Percentiles rank a stretch among this genome's conserved stretches.
Evolutionary conservation across 345 rosid genomes (phyloP).

Genomic region (Murraya koenigii): DNA sequence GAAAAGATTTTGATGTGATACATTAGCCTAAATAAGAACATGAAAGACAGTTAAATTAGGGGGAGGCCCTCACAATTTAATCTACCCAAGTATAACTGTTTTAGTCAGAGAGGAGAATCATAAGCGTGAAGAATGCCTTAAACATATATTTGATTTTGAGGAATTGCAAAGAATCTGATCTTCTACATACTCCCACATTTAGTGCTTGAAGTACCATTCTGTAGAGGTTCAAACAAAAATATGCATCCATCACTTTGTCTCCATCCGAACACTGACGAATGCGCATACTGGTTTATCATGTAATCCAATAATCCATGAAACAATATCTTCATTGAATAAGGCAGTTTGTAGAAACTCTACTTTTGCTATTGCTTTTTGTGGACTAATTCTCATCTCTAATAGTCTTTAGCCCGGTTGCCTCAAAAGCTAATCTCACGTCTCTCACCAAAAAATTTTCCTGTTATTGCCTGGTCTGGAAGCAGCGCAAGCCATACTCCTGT

Average conservation of each 20-base stretch:
- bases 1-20: background rate
- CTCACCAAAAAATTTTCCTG: constrained; percentile 90
- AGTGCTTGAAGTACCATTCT: background rate
- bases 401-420: constrained; percentile 11
- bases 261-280: background rate
- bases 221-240: background rate
- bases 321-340: constrained; percentile 2
- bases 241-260: background rate
- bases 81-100: background rate
- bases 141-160: background rate
- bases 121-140: background rate
- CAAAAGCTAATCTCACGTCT: constrained; percentile 79
- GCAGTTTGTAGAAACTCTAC: background rate
- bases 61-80: background rate
- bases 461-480: constrained; percentile 69
- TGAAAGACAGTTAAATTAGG: background rate
- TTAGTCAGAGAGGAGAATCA: background rate
- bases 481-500: constrained; percentile 93
- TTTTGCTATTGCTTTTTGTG: background rate
- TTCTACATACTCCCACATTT: background rate
- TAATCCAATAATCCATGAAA: constrained; percentile 4
- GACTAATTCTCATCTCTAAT: background rate
- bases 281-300: background rate
- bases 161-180: background rate
- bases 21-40: background rate